Evolutionary conservation across 495 filamentous ascomycete species (phyloP).

Genomic region (Neurospora tetrasperma): DNA sequence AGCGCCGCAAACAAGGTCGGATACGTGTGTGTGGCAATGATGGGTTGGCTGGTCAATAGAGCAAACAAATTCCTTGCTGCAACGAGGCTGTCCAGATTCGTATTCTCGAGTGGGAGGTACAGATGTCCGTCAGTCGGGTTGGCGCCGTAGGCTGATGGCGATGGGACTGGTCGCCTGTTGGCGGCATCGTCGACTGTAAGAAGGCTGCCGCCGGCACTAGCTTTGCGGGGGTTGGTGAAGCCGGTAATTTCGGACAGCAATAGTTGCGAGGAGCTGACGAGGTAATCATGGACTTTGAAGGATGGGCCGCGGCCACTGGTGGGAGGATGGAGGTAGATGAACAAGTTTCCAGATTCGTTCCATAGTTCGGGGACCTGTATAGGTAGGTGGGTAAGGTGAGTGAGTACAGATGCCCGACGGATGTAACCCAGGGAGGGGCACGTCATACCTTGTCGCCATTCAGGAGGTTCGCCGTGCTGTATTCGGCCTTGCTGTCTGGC

Average conservation of each 20-base stretch:
- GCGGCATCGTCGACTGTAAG: constrained; percentile 31
- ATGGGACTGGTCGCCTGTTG: constrained; percentile 28
- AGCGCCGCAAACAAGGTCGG: constrained; percentile 65
- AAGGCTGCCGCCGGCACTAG: constrained; percentile 30
- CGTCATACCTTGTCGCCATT: constrained; percentile 49
- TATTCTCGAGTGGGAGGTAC: constrained; percentile 46
- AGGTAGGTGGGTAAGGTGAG: neutral
- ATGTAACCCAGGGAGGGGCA: neutral
- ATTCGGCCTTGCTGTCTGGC: constrained; percentile 46
- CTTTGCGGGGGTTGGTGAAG: constrained; percentile 28
- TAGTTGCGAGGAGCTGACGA: constrained; percentile 62
- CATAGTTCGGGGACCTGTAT: constrained; percentile 73
- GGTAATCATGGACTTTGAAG: constrained; percentile 64
- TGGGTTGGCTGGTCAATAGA: constrained; percentile 67
- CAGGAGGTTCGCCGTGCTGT: constrained; percentile 46
- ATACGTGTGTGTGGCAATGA: constrained; percentile 64
- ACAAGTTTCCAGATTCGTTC: constrained; percentile 75
- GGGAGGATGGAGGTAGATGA: constrained; percentile 70
- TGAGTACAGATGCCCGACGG: neutral
- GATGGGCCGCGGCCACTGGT: constrained; percentile 57
- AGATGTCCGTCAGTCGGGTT: constrained; percentile 50
- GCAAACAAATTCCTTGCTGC: constrained; percentile 85
- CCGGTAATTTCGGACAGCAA: constrained; percentile 49
- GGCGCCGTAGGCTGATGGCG: constrained; percentile 15
- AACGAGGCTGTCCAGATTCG: constrained; percentile 57